Conservation (phyloP, 164 flowering plant genomes). For the Vitis cinerea region DNA sequence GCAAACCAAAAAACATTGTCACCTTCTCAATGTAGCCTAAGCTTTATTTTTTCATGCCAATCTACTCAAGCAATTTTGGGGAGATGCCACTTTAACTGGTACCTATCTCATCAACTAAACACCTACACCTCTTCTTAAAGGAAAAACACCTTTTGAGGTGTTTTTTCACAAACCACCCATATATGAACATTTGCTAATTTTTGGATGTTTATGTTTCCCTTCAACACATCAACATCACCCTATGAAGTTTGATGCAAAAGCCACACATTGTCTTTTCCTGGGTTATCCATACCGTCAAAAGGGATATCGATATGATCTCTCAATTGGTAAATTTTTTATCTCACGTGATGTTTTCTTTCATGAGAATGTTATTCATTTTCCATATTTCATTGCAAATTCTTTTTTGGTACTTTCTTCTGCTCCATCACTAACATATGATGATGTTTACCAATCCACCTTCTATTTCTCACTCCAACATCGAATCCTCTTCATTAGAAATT, state of each 20-base stretch:
- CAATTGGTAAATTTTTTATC: conserved; percentile 1
- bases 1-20: conserved; percentile 15
- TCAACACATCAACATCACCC: conserved; percentile 4
- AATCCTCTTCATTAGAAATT: background rate
- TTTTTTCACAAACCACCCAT: conserved; percentile 11
- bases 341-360: conserved; percentile 18
- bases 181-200: conserved; percentile 3
- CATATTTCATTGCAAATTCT: background rate
- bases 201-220: conserved; percentile 22
- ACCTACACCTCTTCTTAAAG: conserved; percentile 1
- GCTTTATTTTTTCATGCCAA: conserved; percentile 24
- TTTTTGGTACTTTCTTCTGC: background rate
- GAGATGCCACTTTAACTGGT: conserved; percentile 12
- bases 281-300: conserved; percentile 17
- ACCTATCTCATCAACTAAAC: conserved; percentile 22
- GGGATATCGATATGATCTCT: conserved; percentile 16
- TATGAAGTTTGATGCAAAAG: conserved; percentile 16
- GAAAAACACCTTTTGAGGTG: conserved; percentile 17
- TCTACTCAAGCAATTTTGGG: conserved; percentile 22
- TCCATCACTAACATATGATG: conserved; percentile 7
- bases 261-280: conserved; percentile 14
- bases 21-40: conserved; percentile 12
- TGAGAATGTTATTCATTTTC: background rate
- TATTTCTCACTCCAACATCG: background rate
- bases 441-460: background rate